These are phyloP conservation scores for Hymenoscyphus scutula DNA, from an alignment of 2,329 filamentous ascomycete species.

Conservation along the genomic window DNA sequence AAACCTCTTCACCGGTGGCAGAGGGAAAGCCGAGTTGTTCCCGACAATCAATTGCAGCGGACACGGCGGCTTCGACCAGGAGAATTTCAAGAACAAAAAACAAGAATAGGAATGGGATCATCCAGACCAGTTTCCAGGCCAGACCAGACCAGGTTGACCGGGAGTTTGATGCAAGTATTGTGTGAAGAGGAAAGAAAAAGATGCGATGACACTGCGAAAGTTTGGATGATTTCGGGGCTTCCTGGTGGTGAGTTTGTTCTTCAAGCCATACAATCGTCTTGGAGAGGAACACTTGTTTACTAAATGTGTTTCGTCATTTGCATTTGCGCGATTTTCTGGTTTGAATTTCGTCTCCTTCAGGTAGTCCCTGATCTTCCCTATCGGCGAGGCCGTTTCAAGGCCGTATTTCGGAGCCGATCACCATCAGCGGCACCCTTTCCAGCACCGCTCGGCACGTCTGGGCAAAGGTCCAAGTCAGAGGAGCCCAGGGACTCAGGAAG, in stretches of 20 bases:
- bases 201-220: not conserved
- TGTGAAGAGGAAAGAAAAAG: not conserved
- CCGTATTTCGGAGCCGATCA: conserved; percentile 1
- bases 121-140: not conserved
- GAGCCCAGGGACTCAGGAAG: not conserved
- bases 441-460: not conserved
- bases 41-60: not conserved
- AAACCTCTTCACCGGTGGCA: not conserved
- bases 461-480: not conserved
- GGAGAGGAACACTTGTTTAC: not conserved
- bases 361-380: not conserved
- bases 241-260: not conserved
- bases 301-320: not conserved
- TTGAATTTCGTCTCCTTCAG: not conserved
- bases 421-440: not conserved
- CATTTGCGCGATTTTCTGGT: not conserved
- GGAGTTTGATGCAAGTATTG: not conserved
- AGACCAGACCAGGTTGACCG: not conserved
- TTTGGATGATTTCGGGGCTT: not conserved
- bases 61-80: not conserved
- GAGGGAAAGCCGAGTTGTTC: not conserved
- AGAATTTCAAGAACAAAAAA: not conserved
- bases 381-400: conserved; percentile 2
- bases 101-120: not conserved
- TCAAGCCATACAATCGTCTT: not conserved